phyloP scores from a whole-genome alignment of 768 basidiomycete species.

The button mushroom (Agaricus bisporus) region DNA sequence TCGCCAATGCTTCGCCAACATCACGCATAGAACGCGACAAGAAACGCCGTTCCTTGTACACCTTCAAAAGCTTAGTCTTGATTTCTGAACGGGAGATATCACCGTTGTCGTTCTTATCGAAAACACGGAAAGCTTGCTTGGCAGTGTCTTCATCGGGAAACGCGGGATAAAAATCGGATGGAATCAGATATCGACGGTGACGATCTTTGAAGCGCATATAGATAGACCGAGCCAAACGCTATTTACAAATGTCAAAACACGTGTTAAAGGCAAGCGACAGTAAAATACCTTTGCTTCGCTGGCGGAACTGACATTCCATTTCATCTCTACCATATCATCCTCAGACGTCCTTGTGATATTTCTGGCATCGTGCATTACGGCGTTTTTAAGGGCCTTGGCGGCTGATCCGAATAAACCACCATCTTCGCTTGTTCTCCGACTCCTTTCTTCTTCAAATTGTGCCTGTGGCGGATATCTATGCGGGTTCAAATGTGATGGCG shows the following conservation, averaged over 20 bases:
- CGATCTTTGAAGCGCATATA: constrained; percentile 56
- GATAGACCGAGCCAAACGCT: constrained; percentile 65
- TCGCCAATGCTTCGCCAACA: constrained; percentile 59
- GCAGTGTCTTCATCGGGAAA: constrained; percentile 54
- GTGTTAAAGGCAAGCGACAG: background rate
- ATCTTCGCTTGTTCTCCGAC: constrained; percentile 20
- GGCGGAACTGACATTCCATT: constrained; percentile 49
- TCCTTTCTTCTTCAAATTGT: constrained; percentile 13
- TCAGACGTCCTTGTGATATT: constrained; percentile 49
- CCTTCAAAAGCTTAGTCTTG: constrained; percentile 57
- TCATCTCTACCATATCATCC: constrained; percentile 33
- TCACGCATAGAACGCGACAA: constrained; percentile 74
- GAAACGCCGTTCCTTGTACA: constrained; percentile 77
- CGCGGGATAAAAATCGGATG: constrained; percentile 67
- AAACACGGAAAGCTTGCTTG: constrained; percentile 64
- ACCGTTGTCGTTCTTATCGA: constrained; percentile 72
- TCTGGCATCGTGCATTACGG: constrained; percentile 70
- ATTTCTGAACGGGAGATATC: constrained; percentile 74
- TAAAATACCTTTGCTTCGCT: constrained; percentile 59
- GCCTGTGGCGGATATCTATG: constrained; percentile 36
- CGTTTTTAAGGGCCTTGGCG: constrained; percentile 61
- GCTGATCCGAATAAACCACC: constrained; percentile 35
- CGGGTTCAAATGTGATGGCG: constrained; percentile 18
- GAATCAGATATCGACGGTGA: constrained; percentile 51
- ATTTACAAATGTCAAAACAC: constrained; percentile 1